Percentiles rank a stretch among this genome's conserved stretches.
phyloP scores from a whole-genome alignment of 1,284 basidiomycete genomes.

The Ganoderma boninense region DNA sequence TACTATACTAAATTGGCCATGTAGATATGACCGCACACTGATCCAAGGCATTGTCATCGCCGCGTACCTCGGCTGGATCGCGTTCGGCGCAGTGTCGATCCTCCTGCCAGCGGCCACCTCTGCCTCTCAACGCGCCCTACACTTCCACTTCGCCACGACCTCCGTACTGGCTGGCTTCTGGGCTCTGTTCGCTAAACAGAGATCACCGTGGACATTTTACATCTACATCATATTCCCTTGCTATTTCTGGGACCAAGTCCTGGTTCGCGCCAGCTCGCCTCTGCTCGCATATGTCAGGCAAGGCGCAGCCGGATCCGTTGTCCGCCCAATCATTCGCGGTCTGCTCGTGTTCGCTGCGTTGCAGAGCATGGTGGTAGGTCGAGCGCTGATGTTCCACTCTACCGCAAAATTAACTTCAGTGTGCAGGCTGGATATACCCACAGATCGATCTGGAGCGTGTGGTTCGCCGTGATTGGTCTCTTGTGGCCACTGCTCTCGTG shows the following conservation, averaged over 20 bases:
- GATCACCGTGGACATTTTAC: conserved; percentile 79
- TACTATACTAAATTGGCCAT: neutral
- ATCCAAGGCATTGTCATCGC: conserved; percentile 74
- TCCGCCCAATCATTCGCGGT: conserved; percentile 36
- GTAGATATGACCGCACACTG: conserved; percentile 78
- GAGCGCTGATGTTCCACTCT: neutral
- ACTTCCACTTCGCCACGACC: conserved; percentile 39
- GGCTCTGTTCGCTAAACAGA: conserved; percentile 67
- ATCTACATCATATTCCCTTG: conserved; percentile 80
- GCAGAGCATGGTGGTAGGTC: conserved; percentile 77
- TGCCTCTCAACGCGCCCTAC: neutral
- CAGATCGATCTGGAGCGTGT: conserved; percentile 77
- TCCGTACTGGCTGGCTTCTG: conserved; percentile 51
- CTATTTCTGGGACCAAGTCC: conserved; percentile 74
- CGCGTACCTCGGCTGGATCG: conserved; percentile 85
- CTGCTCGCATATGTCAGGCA: conserved; percentile 27
- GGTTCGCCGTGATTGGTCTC: conserved; percentile 70
- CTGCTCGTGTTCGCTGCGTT: conserved; percentile 53
- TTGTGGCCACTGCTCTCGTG: conserved; percentile 71
- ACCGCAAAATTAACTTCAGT: neutral
- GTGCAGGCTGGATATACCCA: conserved; percentile 72
- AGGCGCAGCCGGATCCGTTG: conserved; percentile 11
- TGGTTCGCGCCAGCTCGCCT: conserved; percentile 37
- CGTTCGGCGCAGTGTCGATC: conserved; percentile 66
- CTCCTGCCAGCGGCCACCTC: conserved; percentile 40